These are phyloP conservation scores for Nemania sp. DNA, from an alignment of 2,329 filamentous ascomycete genomes.

Conservation along the genomic window DNA sequence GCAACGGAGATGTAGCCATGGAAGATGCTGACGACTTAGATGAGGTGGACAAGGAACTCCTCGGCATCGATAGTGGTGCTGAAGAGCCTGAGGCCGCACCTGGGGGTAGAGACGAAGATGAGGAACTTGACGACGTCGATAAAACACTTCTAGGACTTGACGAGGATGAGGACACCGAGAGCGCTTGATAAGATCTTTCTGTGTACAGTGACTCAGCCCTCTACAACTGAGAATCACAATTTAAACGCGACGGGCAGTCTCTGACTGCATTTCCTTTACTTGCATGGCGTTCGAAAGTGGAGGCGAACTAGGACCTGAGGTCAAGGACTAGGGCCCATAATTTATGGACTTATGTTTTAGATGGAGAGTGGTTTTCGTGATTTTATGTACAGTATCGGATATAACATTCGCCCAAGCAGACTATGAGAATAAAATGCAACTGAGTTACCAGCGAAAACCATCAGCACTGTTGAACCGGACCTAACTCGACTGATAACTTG, in stretches of 20 bases:
- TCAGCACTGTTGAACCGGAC: no score
- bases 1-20: slow-evolving; percentile 50
- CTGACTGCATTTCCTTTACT: slow-evolving; percentile 11
- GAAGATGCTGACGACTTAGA: slow-evolving; percentile 56
- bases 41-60: slow-evolving; percentile 57
- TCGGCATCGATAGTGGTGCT: slow-evolving; percentile 50
- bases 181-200: slow-evolving; percentile 22
- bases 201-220: background rate
- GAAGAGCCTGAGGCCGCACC: slow-evolving; percentile 40
- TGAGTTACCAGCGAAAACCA: no score
- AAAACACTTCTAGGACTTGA: slow-evolving; percentile 41
- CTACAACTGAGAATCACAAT: no score
- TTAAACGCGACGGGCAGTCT: no score
- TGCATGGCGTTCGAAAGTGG: slow-evolving; percentile 23
- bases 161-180: slow-evolving; percentile 38
- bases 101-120: slow-evolving; percentile 49
- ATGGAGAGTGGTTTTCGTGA: slow-evolving; percentile 2
- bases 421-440: no score
- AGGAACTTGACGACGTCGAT: slow-evolving; percentile 42
- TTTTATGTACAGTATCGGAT: slow-evolving; percentile 20
- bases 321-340: background rate
- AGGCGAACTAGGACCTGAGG: slow-evolving; percentile 8
- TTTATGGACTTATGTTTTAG: slow-evolving; percentile 7
- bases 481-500: no score
- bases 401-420: slow-evolving; percentile 4